Conservation (phyloP, 306 rosid genomes). For the Betula pendula region DNA sequence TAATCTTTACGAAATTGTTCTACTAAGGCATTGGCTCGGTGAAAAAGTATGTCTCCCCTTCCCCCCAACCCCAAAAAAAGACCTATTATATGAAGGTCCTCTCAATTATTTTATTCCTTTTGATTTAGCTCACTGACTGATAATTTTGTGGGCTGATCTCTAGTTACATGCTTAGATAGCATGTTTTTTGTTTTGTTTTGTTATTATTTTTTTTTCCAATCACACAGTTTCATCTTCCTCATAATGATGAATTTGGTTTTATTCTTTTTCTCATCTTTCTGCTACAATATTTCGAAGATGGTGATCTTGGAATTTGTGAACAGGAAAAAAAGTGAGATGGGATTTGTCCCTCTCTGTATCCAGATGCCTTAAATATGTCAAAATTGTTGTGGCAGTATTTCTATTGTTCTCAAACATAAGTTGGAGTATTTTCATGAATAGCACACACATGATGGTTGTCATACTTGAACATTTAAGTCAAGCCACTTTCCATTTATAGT, state of each 20-base stretch:
- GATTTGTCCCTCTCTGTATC: background rate
- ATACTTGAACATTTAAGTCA: background rate
- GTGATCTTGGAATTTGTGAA: background rate
- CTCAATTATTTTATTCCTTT: background rate
- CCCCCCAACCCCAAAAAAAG: background rate
- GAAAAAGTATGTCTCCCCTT: background rate
- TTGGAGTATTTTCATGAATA: too few species aligned
- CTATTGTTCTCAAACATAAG: too few species aligned
- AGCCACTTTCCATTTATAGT: background rate
- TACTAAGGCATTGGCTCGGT: background rate
- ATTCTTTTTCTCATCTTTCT: background rate
- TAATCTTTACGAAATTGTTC: background rate
- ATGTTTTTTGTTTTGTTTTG: too few species aligned
- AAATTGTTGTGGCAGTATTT: too few species aligned
- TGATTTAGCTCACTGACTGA: background rate
- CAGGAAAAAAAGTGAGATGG: background rate
- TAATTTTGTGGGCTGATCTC: background rate
- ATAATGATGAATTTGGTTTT: background rate
- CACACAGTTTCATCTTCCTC: background rate
- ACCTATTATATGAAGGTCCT: background rate
- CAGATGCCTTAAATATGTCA: background rate
- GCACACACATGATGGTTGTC: background rate
- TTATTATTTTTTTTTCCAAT: background rate
- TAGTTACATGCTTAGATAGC: background rate
- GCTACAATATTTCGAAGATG: background rate